A percentile compares a stretch with the other conserved stretches of the same genome.
These are phyloP conservation scores for Alternaria dauci DNA, from an alignment of 2,329 filamentous ascomycete genomes.

Conservation along the genomic window DNA sequence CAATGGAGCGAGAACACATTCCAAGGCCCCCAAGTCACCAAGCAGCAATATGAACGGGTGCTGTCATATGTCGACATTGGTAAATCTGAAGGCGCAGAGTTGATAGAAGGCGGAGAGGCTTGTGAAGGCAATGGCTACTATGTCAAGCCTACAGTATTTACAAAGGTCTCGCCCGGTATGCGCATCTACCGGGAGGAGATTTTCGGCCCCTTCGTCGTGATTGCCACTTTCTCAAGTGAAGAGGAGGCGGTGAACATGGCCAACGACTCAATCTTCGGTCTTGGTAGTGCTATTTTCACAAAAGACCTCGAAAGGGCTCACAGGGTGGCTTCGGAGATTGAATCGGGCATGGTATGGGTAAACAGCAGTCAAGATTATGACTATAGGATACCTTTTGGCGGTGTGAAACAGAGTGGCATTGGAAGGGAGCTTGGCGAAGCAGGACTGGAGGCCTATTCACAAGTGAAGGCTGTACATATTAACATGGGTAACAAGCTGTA, in stretches of 20 bases:
- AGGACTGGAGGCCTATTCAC: conserved; percentile 9
- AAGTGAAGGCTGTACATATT: conserved; percentile 9
- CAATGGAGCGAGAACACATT: conserved; percentile 54
- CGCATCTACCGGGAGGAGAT: conserved; percentile 13
- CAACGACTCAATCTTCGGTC: conserved; percentile 34
- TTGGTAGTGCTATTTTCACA: conserved; percentile 53
- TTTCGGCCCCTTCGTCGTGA: conserved; percentile 15
- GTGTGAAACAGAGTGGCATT: conserved; percentile 12
- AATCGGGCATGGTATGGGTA: conserved; percentile 7
- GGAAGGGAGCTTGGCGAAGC: conserved; percentile 11
- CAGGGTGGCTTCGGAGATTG: conserved; percentile 10
- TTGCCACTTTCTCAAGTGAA: conserved; percentile 11
- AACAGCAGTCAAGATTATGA: conserved; percentile 10
- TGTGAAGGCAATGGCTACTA: conserved; percentile 58
- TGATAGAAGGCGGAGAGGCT: conserved; percentile 58
- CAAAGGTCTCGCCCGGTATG: conserved; percentile 1
- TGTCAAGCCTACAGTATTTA: conserved; percentile 53
- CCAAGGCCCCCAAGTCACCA: conserved; percentile 58
- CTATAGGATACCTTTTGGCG: conserved; percentile 10
- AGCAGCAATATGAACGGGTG: conserved; percentile 54
- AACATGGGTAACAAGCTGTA: conserved; percentile 14
- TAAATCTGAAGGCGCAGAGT: conserved; percentile 58
- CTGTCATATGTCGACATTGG: conserved; percentile 55
- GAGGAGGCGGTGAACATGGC: conserved; percentile 12
- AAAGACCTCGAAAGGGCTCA: conserved; percentile 5